Percentiles rank a stretch among this genome's conserved stretches.
Evolutionary conservation across 2,329 filamentous ascomycete species (phyloP).

Genomic region (Ophiostoma ulmi): DNA sequence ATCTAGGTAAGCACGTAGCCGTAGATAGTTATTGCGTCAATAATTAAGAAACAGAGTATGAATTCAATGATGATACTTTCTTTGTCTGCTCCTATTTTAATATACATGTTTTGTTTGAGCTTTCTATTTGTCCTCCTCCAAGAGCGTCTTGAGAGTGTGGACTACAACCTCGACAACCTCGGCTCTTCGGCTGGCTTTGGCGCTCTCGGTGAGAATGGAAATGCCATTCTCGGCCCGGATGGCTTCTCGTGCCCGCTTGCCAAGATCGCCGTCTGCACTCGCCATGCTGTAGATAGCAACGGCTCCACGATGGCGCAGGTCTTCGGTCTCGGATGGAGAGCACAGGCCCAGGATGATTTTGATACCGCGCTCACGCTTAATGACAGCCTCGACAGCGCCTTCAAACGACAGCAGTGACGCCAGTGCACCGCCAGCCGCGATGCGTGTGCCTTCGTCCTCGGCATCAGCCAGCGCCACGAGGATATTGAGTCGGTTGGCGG

Average conservation of each 20-base stretch:
- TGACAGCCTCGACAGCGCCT: constrained; percentile 63
- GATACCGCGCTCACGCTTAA: constrained; percentile 67
- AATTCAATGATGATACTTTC: background rate
- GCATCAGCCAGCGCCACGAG: constrained; percentile 83
- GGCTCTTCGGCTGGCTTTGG: constrained; percentile 62
- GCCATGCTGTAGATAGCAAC: constrained; percentile 70
- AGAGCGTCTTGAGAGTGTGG: constrained; percentile 64
- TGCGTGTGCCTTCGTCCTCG: constrained; percentile 71
- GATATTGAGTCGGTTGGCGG: constrained; percentile 71
- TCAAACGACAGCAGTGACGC: constrained; percentile 79
- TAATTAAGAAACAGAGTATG: background rate
- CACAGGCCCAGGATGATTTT: constrained; percentile 77
- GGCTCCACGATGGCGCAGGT: constrained; percentile 65
- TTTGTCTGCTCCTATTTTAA: background rate
- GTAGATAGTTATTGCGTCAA: background rate
- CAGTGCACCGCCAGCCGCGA: constrained; percentile 81
- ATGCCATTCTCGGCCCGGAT: constrained; percentile 60
- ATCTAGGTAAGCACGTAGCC: background rate
- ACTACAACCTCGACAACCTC: constrained; percentile 68
- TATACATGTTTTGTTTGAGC: background rate
- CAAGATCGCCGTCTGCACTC: constrained; percentile 57
- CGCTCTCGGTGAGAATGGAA: constrained; percentile 61
- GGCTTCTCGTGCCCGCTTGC: constrained; percentile 54
- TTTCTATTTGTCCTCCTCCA: constrained; percentile 38
- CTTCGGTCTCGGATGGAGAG: constrained; percentile 67